Conservation (phyloP, 306 rosid genomes). For the Quercus alba region DNA sequence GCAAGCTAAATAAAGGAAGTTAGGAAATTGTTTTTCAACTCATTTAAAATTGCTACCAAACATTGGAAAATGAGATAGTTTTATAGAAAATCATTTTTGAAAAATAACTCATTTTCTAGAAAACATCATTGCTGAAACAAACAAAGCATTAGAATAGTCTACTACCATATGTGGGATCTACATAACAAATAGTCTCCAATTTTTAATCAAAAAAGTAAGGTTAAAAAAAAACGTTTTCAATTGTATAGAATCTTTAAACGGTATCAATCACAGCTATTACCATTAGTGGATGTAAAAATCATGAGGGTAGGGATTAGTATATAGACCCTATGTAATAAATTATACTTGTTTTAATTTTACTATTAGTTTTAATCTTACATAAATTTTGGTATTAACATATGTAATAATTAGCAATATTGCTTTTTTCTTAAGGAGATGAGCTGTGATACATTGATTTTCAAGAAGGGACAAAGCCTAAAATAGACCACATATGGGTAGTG, state of each 20-base stretch:
- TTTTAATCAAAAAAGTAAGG: too few species aligned
- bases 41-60: too few species aligned
- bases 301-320: not conserved
- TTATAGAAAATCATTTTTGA: too few species aligned
- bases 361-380: not conserved
- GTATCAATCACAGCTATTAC: not conserved
- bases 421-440: conserved; percentile 18
- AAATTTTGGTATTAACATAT: not conserved
- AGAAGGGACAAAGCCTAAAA: conserved; percentile 40
- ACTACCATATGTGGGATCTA: too few species aligned
- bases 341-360: not conserved
- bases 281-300: not conserved
- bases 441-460: conserved; percentile 34
- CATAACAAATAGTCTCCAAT: too few species aligned
- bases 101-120: too few species aligned
- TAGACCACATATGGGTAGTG: conserved; percentile 42
- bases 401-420: not conserved
- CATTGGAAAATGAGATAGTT: too few species aligned
- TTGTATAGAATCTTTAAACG: not conserved
- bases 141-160: too few species aligned
- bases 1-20: too few species aligned
- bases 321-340: not conserved
- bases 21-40: too few species aligned
- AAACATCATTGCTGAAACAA: too few species aligned
- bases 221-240: not conserved